Evolutionary conservation across 2,329 filamentous ascomycete genomes (phyloP).

Genomic region (Pyricularia grisea): DNA sequence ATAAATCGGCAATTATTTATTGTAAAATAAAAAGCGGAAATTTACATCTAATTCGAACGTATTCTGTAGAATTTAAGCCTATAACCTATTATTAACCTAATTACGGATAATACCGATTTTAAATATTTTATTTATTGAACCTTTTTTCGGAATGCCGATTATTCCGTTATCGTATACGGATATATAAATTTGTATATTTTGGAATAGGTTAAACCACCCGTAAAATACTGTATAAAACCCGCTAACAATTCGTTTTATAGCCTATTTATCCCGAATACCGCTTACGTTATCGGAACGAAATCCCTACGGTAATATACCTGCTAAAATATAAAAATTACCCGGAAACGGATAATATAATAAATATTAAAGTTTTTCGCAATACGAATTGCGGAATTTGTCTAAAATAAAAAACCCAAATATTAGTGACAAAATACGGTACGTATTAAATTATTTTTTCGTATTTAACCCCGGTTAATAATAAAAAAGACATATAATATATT

Average conservation of each 20-base stretch:
- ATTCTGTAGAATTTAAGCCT: not conserved
- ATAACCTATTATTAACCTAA: not conserved
- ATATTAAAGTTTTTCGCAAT: not conserved
- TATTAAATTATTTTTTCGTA: not conserved
- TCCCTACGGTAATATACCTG: not conserved
- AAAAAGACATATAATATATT: not conserved
- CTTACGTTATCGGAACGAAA: not conserved
- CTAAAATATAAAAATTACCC: not conserved
- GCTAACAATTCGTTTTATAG: not conserved
- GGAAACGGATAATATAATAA: not conserved
- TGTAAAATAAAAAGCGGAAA: not conserved
- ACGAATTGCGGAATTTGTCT: not conserved
- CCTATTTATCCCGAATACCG: not conserved
- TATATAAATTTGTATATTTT: not conserved
- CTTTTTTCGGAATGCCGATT: not conserved
- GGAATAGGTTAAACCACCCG: not conserved
- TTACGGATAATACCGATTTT: not conserved
- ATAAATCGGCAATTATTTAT: not conserved
- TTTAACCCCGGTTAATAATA: not conserved
- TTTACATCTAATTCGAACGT: not conserved
- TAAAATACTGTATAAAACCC: not conserved
- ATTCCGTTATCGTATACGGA: not conserved
- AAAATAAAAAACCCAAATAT: not conserved
- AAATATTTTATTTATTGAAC: not conserved
- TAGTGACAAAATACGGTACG: not conserved